Percentiles rank a stretch among this genome's conserved stretches.
Conservation (phyloP, 2,329 filamentous ascomycete species). For the Hortaea werneckii region DNA sequence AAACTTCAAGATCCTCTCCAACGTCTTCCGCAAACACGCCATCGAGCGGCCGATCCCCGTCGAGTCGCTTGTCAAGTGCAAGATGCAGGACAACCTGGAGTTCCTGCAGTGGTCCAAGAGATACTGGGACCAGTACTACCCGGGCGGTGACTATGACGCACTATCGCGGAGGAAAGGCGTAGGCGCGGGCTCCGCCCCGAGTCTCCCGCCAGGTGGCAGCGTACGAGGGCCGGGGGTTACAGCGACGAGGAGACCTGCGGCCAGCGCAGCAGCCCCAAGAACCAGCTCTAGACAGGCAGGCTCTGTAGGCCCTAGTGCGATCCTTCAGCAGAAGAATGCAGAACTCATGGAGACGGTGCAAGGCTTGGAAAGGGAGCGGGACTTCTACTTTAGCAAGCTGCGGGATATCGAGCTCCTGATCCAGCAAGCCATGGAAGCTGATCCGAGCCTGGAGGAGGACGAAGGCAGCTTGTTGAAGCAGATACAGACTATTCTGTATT, state of each 20-base stretch:
- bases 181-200: constrained; percentile 43
- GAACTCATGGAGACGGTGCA: constrained; percentile 91
- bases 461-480: constrained; percentile 87
- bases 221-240: constrained; percentile 38
- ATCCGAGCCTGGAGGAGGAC: constrained; percentile 87
- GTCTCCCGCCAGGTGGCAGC: constrained; percentile 9
- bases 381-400: constrained; percentile 99
- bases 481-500: constrained; percentile 95
- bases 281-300: constrained; percentile 33
- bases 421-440: constrained; percentile 84
- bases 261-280: constrained; percentile 38
- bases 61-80: constrained; percentile 85
- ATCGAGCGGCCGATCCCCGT: constrained; percentile 87
- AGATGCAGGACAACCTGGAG: constrained; percentile 99
- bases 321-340: constrained; percentile 73
- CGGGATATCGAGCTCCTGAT: constrained; percentile 92
- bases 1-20: constrained; percentile 96
- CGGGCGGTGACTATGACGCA: constrained; percentile 93
- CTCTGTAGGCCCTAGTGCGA: constrained; percentile 51
- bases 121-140: constrained; percentile 98
- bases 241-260: constrained; percentile 37
- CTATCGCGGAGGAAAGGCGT: constrained; percentile 72
- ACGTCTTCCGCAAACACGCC: constrained; percentile 72
- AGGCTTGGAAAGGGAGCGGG: constrained; percentile 87
- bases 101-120: constrained; percentile 95